Evolutionary conservation across 805 yeast genomes (phyloP).

Genomic region (Pichia manshurica): DNA sequence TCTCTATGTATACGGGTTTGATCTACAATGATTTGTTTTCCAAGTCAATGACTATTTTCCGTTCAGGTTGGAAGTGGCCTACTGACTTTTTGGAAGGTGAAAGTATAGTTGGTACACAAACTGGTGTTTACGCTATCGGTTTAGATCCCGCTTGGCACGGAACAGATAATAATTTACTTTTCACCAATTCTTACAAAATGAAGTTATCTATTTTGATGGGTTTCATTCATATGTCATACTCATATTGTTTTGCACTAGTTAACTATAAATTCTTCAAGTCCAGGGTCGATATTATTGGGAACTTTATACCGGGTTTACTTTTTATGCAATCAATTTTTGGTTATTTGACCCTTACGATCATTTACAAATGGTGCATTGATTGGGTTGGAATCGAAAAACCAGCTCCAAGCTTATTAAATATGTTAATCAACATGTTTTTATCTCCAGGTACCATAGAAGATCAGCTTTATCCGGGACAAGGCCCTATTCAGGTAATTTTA

Average conservation of each 20-base stretch:
- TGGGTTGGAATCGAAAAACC: constrained; percentile 74
- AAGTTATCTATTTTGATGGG: constrained; percentile 94
- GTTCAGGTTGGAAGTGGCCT: constrained; percentile 95
- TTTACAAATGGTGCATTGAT: constrained; percentile 92
- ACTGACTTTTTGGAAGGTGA: constrained; percentile 63
- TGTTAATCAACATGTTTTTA: constrained; percentile 92
- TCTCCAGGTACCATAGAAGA: constrained; percentile 87
- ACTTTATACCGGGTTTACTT: constrained; percentile 87
- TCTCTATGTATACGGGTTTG: constrained; percentile 93
- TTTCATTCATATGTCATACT: constrained; percentile 88
- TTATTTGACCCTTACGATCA: constrained; percentile 75
- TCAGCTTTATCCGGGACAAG: constrained; percentile 74
- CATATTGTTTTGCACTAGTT: constrained; percentile 76
- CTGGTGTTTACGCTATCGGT: constrained; percentile 76
- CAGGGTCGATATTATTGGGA: constrained; percentile 78
- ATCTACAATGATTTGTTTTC: constrained; percentile 93
- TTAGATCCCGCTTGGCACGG: constrained; percentile 97
- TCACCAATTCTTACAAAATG: constrained; percentile 96
- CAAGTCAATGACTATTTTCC: constrained; percentile 79
- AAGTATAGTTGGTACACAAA: constrained; percentile 55
- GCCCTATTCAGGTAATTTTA: constrained; percentile 63
- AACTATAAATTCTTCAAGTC: constrained; percentile 69
- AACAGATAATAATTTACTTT: constrained; percentile 82
- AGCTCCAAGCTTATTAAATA: constrained; percentile 91
- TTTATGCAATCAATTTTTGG: constrained; percentile 98